Evolutionary conservation across 2,329 filamentous ascomycete genomes (phyloP).

Genomic region (Pseudocercospora crystallina): DNA sequence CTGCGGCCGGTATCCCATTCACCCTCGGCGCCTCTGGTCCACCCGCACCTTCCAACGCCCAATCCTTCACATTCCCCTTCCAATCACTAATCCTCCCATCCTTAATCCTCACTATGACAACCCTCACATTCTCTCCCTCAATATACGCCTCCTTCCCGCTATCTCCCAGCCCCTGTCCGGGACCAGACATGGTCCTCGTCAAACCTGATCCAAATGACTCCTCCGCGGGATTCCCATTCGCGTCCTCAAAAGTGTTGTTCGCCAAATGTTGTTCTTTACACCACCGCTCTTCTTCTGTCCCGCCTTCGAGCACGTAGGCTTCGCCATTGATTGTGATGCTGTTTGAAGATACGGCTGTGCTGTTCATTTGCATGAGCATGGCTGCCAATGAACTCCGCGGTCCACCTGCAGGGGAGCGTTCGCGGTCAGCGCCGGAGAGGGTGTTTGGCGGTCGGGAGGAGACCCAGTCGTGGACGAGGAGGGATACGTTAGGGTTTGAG

Average conservation of each 20-base stretch:
- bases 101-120: slow-evolving; percentile 80
- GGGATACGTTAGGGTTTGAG: slow-evolving; percentile 80
- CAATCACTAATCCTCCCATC: slow-evolving; percentile 89
- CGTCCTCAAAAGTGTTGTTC: slow-evolving; percentile 68
- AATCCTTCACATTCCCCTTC: slow-evolving; percentile 92
- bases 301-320: slow-evolving; percentile 69
- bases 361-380: slow-evolving; percentile 87
- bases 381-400: slow-evolving; percentile 72
- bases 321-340: slow-evolving; percentile 91
- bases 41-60: slow-evolving; percentile 38
- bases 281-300: slow-evolving; percentile 79
- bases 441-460: slow-evolving; percentile 76
- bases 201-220: slow-evolving; percentile 24
- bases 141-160: slow-evolving; percentile 66
- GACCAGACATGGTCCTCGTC: slow-evolving; percentile 6
- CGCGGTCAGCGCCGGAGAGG: slow-evolving; percentile 47
- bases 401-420: slow-evolving; percentile 63
- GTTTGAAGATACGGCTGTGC: slow-evolving; percentile 81
- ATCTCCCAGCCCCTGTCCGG: slow-evolving; percentile 21
- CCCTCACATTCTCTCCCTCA: slow-evolving; percentile 77
- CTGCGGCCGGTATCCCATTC: slow-evolving; percentile 1
- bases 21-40: slow-evolving; percentile 1
- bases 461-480: slow-evolving; percentile 98
- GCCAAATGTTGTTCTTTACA: slow-evolving; percentile 81
- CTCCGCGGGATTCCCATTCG: slow-evolving; percentile 27